Percentiles rank a stretch among this genome's conserved stretches.
These are phyloP conservation scores for Dothideomycetes sp. DNA, from an alignment of 2,329 filamentous ascomycete genomes.

Conservation along the genomic window DNA sequence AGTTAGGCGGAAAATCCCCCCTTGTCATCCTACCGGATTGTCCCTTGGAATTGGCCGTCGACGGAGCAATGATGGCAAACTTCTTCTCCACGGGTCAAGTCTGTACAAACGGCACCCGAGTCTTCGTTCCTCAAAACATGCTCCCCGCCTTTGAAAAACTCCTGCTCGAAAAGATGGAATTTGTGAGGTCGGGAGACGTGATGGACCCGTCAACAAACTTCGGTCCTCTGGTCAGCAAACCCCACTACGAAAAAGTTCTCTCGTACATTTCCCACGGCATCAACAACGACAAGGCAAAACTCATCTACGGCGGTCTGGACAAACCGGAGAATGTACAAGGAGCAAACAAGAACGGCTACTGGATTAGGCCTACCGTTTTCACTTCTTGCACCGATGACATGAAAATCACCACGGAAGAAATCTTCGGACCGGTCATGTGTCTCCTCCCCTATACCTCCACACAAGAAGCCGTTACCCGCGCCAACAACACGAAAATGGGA, in stretches of 20 bases:
- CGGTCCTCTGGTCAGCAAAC: constrained; percentile 67
- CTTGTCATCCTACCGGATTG: constrained; percentile 73
- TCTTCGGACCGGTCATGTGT: constrained; percentile 81
- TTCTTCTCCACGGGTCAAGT: constrained; percentile 88
- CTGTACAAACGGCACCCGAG: constrained; percentile 84
- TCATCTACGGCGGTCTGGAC: constrained; percentile 62
- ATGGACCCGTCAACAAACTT: constrained; percentile 69
- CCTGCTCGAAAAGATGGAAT: constrained; percentile 60
- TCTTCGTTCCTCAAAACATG: constrained; percentile 64
- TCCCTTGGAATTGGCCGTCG: constrained; percentile 68
- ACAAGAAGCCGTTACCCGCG: constrained; percentile 60
- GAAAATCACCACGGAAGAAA: constrained; percentile 72
- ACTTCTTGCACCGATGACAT: constrained; percentile 77
- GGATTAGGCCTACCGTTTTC: constrained; percentile 77
- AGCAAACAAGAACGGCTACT: constrained; percentile 57
- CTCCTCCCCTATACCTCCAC: constrained; percentile 65
- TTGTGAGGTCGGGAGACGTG: constrained; percentile 63
- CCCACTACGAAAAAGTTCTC: constrained; percentile 70
- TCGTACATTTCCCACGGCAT: constrained; percentile 68
- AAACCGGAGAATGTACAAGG: constrained; percentile 43
- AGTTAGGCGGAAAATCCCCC: constrained; percentile 80
- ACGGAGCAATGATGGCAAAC: constrained; percentile 88
- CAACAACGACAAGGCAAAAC: constrained; percentile 60
- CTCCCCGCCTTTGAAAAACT: constrained; percentile 59
- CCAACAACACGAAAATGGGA: constrained; percentile 68